A percentile compares a stretch with the other conserved stretches of the same genome.
phyloP scores from a whole-genome alignment of 2,329 filamentous ascomycete species.

The Fusarium subtropicale region DNA sequence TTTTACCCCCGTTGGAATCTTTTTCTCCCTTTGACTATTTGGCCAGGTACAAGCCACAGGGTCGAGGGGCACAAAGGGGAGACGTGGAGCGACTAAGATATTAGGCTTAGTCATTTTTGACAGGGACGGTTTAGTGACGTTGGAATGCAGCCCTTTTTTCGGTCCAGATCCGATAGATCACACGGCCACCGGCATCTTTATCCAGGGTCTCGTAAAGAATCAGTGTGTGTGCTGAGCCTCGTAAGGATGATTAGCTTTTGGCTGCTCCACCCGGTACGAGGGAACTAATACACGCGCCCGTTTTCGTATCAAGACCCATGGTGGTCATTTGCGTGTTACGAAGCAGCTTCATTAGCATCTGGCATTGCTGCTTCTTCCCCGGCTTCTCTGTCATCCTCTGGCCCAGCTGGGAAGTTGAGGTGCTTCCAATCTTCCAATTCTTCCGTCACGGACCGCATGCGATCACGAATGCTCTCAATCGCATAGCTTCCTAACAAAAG shows the following conservation, averaged over 20 bases:
- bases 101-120: constrained; percentile 33
- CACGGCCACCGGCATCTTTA: constrained; percentile 6
- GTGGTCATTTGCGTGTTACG: constrained; percentile 15
- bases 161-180: constrained; percentile 17
- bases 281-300: not conserved
- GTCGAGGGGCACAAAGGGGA: constrained; percentile 41
- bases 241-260: constrained; percentile 21
- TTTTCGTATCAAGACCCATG: not conserved
- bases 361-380: constrained; percentile 31
- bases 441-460: constrained; percentile 89
- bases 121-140: constrained; percentile 20
- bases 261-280: constrained; percentile 8
- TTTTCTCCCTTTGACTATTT: constrained; percentile 36
- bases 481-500: constrained; percentile 93
- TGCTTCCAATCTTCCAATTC: constrained; percentile 96
- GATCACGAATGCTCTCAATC: constrained; percentile 93
- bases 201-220: constrained; percentile 29
- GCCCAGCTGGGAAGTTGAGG: constrained; percentile 71
- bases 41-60: constrained; percentile 27
- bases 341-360: constrained; percentile 25
- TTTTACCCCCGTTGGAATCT: constrained; percentile 26
- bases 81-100: constrained; percentile 35
- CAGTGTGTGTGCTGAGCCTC: constrained; percentile 5
- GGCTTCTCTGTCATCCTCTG: constrained; percentile 44
- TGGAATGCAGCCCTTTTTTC: constrained; percentile 20